Evolutionary conservation across 1,284 basidiomycete genomes (phyloP), one percentile per base, ranked within the genome.

Genomic region (Ustilago sp.): DNA sequence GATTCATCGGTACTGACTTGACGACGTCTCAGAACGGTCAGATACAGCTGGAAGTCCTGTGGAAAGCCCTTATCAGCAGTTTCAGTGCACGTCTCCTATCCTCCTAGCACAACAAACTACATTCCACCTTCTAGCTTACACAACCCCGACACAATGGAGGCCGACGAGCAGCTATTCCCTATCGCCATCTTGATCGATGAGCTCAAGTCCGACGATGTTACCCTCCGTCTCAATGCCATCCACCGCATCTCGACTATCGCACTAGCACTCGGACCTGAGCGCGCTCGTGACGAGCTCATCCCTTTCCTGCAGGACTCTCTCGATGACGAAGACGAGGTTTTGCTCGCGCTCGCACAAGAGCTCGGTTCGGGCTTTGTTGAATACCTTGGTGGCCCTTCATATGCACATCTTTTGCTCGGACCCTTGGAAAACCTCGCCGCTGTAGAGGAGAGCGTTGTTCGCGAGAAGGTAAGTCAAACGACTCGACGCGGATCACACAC

Each of bases 231-330:
- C 82, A 97, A 97, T 85, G 96, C 97, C 71, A 97, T 99, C 81
- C 94, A 97, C 88, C 94, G 96, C 87, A 91, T 99, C 85, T 95
- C 95, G 71, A 99, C 97, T 62, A 99, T 99, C 88, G 97, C 97
- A 3, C 91, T 99, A 73, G 97, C 97, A 45, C 90, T 99, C 58
- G 97, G 97, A 13, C 92, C 95, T 36, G 93, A 97, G 89, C 93
- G 97, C 77, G 93, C 96, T 39, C 91, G 97, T 74, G 94, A 96
- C 71, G 97, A 99, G 87, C 91, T 99, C 76, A 91, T 99, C 77
- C 94, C 95, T 1, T 99, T 99, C 89, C 90, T 99, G 67, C 93
- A 95, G 88, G 96, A 99, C 85, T 97, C 95, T 41, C 91, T 99
- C 80, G 97, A 99, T 87, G 97, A 99, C 85, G 97, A 99, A 88